A percentile compares a stretch with the other conserved stretches of the same genome.
These are phyloP conservation scores for Sporothrix pseudoabietina DNA, from an alignment of 2,329 filamentous ascomycete genomes.

Conservation along the genomic window DNA sequence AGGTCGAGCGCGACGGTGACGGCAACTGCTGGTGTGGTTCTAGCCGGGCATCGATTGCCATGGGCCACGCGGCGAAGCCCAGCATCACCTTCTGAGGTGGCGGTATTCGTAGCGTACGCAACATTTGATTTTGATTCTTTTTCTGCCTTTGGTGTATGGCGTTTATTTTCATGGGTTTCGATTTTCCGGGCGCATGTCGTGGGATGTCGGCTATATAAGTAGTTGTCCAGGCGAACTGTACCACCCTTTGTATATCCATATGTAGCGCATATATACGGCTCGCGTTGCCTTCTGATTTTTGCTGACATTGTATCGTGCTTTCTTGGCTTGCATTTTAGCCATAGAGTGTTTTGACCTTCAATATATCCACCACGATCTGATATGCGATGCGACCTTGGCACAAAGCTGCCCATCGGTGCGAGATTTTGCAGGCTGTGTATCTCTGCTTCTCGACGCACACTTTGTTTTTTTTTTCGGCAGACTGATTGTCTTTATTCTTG, in stretches of 20 bases:
- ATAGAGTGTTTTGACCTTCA: neutral
- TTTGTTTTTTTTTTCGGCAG: neutral
- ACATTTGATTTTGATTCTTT: neutral
- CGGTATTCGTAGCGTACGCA: no score
- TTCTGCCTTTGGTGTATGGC: neutral
- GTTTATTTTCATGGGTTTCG: neutral
- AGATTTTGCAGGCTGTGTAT: neutral
- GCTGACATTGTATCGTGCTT: neutral
- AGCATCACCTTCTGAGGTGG: slow-evolving; percentile 21
- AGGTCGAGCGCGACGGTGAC: slow-evolving; percentile 85
- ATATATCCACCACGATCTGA: neutral
- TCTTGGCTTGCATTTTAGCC: slow-evolving; percentile 6
- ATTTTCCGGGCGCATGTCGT: neutral
- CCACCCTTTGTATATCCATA: neutral
- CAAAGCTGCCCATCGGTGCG: neutral
- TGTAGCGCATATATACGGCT: slow-evolving; percentile 17
- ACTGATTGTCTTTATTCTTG: neutral
- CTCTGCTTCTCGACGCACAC: neutral
- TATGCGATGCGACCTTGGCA: neutral
- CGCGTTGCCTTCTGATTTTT: neutral
- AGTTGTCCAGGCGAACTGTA: neutral
- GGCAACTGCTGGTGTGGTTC: slow-evolving; percentile 62
- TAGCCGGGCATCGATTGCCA: slow-evolving; percentile 41
- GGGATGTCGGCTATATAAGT: neutral
- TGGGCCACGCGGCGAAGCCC: slow-evolving; percentile 29